phyloP scores from a whole-genome alignment of 176 grass and related monocot species.

The Secale cereale region DNA sequence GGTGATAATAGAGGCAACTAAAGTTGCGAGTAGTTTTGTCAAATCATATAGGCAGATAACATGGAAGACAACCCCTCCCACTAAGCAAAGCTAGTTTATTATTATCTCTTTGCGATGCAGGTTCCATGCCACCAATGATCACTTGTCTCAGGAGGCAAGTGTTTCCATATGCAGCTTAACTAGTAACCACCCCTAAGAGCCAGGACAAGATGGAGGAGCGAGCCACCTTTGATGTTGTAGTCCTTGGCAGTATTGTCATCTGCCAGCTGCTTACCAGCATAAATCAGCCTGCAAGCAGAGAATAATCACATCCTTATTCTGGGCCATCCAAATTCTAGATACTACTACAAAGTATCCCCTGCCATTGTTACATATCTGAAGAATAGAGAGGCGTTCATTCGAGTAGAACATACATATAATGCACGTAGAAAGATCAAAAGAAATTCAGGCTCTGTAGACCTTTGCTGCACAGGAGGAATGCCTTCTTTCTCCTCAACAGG shows the following conservation, averaged over 20 bases:
- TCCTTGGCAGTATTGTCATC: slow-evolving; percentile 99
- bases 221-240: slow-evolving; percentile 97
- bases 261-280: slow-evolving; percentile 96
- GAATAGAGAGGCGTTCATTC: not conserved
- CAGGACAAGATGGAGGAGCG: slow-evolving; percentile 96
- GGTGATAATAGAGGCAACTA: not conserved
- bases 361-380: no score
- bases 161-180: slow-evolving; percentile 1
- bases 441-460: slow-evolving; percentile 21
- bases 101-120: slow-evolving; percentile 31
- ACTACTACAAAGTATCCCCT: not conserved
- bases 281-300: slow-evolving; percentile 62
- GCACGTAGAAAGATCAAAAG: not conserved
- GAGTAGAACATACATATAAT: not conserved
- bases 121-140: slow-evolving; percentile 12
- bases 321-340: not conserved
- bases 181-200: slow-evolving; percentile 85
- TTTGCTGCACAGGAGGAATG: slow-evolving; percentile 93
- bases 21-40: not conserved
- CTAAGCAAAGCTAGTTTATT: slow-evolving; percentile 32
- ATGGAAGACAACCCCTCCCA: slow-evolving; percentile 56
- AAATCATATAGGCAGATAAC: slow-evolving; percentile 39
- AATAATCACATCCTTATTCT: not conserved
- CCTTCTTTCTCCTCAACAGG: slow-evolving; percentile 98
- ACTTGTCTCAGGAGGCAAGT: slow-evolving; percentile 20